These are phyloP conservation scores for Acrocalymma vagum DNA, from an alignment of 2,329 filamentous ascomycete species.

Conservation along the genomic window DNA sequence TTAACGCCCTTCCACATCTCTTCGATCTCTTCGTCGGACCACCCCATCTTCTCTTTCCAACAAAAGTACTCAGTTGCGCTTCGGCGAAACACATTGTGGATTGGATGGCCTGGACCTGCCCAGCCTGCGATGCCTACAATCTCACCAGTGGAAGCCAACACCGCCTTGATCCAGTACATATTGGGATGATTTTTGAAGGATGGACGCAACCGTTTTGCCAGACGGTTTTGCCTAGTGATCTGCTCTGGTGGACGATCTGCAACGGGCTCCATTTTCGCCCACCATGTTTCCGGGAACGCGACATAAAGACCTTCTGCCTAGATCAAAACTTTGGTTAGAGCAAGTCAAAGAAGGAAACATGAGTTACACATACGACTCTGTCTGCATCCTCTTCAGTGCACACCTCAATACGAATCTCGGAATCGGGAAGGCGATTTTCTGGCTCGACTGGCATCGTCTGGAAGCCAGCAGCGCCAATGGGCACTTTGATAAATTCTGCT, in stretches of 20 bases:
- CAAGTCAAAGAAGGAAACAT: too few species aligned
- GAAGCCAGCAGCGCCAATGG: conserved; percentile 3
- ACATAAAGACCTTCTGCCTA: conserved; percentile 41
- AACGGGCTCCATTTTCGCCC: conserved; percentile 30
- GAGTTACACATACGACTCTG: conserved; percentile 31
- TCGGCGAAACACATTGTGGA: conserved; percentile 30
- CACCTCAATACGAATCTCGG: conserved; percentile 24
- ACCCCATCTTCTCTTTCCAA: conserved; percentile 28
- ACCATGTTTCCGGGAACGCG: conserved; percentile 29
- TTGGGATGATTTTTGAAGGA: conserved; percentile 20
- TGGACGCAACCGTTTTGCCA: conserved; percentile 30
- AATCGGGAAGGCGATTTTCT: conserved; percentile 22
- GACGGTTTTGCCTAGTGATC: conserved; percentile 20
- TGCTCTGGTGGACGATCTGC: conserved; percentile 18
- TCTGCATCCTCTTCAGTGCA: conserved; percentile 26
- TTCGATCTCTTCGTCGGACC: conserved; percentile 31
- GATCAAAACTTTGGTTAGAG: too few species aligned
- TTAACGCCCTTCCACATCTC: conserved; percentile 32
- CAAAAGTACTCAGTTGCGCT: conserved; percentile 27
- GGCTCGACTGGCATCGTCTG: conserved; percentile 32
- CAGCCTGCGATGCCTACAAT: conserved; percentile 40
- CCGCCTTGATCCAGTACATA: conserved; percentile 38
- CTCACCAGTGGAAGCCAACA: conserved; percentile 21
- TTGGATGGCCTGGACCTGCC: conserved; percentile 23
- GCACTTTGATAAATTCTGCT: conserved; percentile 26